Base-by-base conservation (phyloP, 139 green algal genomes). In the Zygnema circumcarinatum region DNA sequence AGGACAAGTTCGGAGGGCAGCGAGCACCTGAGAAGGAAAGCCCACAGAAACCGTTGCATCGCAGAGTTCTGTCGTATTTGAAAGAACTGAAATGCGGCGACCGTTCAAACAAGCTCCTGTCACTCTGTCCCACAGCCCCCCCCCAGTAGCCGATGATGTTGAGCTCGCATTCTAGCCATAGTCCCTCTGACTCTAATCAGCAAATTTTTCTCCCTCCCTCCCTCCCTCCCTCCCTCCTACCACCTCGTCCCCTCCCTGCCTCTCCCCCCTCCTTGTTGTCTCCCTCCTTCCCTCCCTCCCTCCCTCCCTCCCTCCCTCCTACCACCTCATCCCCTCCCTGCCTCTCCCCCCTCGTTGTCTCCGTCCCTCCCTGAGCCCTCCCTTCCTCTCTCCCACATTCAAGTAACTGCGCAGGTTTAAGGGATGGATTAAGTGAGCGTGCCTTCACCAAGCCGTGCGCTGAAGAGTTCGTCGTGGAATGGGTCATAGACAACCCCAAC, bases 401-500 rank as follows among this genome's bases (percentile, higher is more conserved):
- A n/a, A n/a, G n/a, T n/a, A n/a, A n/a, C n/a, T n/a, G n/a, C n/a
- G n/a, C n/a, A n/a, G n/a, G n/a, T n/a, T n/a, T n/a, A n/a, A n/a
- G n/a, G n/a, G n/a, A n/a, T n/a, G n/a, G n/a, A n/a, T n/a, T n/a
- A 78, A 39, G 16, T 39, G 69, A 41, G 16, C 69, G 21, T 31
- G 78, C 81, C 81, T 87, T 87, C 54, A 11, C 81, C 81, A 2
- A 41, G 33, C 2, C 81, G 81, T 33, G 62, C 73, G 36, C 62
- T 87, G 62, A 87, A 87, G 22, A 87, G 67, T 73, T 87, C 81
- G 20, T 81, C 62, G 36, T 31, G 25, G 21, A 81, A 87, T 33
- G 81, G 81, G 62, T 87, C 67, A 73, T 81, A 87, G 20, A 87
- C 81, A 22, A 87, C 81, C 3, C 81, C 81, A 42, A 87, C 81